phyloP scores from a whole-genome alignment of 1,284 basidiomycete species.

The Lignosus rhinocerotis region DNA sequence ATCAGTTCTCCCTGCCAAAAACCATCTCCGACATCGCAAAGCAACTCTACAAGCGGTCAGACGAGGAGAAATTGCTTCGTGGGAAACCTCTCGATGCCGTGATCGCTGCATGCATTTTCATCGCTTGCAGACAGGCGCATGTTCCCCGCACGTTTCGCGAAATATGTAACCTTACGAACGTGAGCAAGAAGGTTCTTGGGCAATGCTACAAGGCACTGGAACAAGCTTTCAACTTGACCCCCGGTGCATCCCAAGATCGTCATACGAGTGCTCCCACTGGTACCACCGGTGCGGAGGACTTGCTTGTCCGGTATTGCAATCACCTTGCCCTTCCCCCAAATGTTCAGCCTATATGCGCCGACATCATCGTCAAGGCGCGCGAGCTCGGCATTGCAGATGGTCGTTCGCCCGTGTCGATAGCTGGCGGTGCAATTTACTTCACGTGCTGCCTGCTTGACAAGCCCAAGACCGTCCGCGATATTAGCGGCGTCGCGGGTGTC shows the following conservation, averaged over 20 bases:
- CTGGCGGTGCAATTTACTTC: constrained; percentile 94
- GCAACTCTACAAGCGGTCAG: constrained; percentile 94
- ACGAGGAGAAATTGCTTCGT: constrained; percentile 91
- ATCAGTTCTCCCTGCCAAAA: constrained; percentile 93
- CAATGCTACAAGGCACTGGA: constrained; percentile 94
- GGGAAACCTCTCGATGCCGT: constrained; percentile 93
- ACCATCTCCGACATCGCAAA: constrained; percentile 95
- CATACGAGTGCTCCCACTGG: constrained; percentile 40
- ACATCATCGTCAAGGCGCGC: constrained; percentile 82
- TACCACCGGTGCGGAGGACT: constrained; percentile 75
- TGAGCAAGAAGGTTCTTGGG: constrained; percentile 93
- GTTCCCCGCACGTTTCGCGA: constrained; percentile 96
- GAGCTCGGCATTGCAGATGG: constrained; percentile 90
- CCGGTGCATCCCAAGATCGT: constrained; percentile 54
- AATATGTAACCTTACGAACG: constrained; percentile 90
- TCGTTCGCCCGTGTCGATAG: constrained; percentile 93
- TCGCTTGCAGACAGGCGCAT: constrained; percentile 92
- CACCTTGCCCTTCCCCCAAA: constrained; percentile 87
- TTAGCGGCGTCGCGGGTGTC: constrained; percentile 94
- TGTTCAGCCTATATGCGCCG: constrained; percentile 81
- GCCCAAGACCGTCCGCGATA: constrained; percentile 78
- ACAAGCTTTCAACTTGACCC: constrained; percentile 86
- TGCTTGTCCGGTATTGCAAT: constrained; percentile 94
- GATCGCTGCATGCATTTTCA: constrained; percentile 97
- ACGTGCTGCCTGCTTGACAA: constrained; percentile 82